Base-by-base conservation (phyloP, 768 basidiomycete species). In the Rhodotorula paludigena region DNA sequence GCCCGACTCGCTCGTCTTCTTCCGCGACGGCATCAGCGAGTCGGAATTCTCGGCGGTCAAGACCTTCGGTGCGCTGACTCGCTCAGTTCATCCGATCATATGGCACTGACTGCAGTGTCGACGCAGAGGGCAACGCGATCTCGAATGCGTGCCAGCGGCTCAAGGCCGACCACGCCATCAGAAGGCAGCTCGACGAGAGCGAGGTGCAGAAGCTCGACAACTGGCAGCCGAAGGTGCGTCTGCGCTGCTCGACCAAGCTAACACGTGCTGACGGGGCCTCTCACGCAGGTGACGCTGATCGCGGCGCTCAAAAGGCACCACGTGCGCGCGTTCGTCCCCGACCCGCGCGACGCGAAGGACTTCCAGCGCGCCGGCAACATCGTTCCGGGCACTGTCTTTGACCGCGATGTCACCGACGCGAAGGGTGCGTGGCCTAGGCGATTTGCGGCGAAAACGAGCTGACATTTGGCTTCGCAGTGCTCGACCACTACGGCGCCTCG, bases 1-100 rank as follows among this genome's bases (percentile, higher is more conserved):
- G 6, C 58, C 69, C 3, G 7, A 12, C 7, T 10, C 32, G 10
- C 32, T 63, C 28, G 41, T 71, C 25, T 56, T 71, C 36, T 63
- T 63, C 57, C 51, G 69, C 21, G 69, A 71, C 39, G 69, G 69
- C 6, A 57, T 66, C 5, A 36, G 30, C 23, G 69, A 68, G 25
- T 7, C 33, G 35, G 61, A 68, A 54, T 49, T 67, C 36, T 32
- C 28, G 18, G 18, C 10, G n/a, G 51, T 62, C 28, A 23, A 60
- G 3, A 6, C 1, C 11, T 0, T 9, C 12, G 41, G 52, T 56
- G 23, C 30, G 44, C 9, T 30, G 15, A 28, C 28, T 9, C 25
- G 38, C 23, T 36, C 28, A 11, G 15, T n/a, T n/a, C n/a, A n/a
- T n/a, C n/a, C n/a, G n/a, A n/a, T n/a, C n/a, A n/a, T n/a, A n/a